Base-by-base conservation (phyloP, 2,329 filamentous ascomycete species). In the Verticillium klebahnii region DNA sequence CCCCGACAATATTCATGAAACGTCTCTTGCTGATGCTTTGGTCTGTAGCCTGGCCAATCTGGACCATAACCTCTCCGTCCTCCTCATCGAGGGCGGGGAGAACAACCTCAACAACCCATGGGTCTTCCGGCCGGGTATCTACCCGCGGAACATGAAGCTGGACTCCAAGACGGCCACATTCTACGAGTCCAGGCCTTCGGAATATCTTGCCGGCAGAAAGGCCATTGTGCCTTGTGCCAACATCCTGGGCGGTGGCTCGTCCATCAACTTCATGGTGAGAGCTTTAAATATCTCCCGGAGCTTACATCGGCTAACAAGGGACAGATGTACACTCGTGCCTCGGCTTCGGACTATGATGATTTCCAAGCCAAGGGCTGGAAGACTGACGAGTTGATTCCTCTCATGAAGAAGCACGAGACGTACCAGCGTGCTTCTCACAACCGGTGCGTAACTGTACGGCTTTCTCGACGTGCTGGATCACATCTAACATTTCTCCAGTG, bases 161-260 rank as follows among this genome's bases (percentile, higher is more conserved):
- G 89, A 92, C 81, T 92, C 89, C 68, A 92, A 91, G 81, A 92
- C 89, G 36, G 90, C 91, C 37, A 89, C 89, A 0, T 93, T 93
- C 75, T 94, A 93, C 72, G 86, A 93, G 74, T 92, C 89, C 57
- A 82, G 87, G 50, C 89, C 89, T 17, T 91, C 89, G 0, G 85
- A 90, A 74, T 89, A 85, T 80, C 85, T 93, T 31, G 84, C 83
- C 67, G 89, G 89, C 17, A 83, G 89, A 56, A 85, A 86, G 69
- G 89, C 89, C 25, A 83, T 92, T 56, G 89, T 93, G n/a, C 90
- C 89, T 1, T 88, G 85, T 67, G 89, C 89, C 39, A 86, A 92
- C 65, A 81, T 92, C 39, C 78, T 93, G 1, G 89, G 89, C 12
- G 89, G 88, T 29, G 88, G 88, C 11, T 90, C 87, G 2, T 90